Evolutionary conservation across 2,329 filamentous ascomycete species (phyloP).

Genomic region (Sporothrix euskadiensis): DNA sequence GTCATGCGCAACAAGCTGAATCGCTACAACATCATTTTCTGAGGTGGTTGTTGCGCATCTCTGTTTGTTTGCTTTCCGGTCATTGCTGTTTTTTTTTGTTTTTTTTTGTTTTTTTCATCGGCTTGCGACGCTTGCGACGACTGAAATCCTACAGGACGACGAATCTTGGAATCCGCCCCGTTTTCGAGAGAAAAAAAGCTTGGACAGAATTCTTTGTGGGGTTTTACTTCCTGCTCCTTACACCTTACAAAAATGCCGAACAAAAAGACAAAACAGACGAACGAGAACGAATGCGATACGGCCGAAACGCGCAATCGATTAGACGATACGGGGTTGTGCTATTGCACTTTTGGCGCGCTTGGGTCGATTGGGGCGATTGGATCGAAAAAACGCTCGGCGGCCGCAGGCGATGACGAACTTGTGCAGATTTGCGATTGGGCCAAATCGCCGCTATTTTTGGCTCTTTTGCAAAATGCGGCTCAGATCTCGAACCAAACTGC

Average conservation of each 20-base stretch:
- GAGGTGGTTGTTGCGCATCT: not conserved
- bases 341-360: not conserved
- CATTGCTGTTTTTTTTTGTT: not conserved
- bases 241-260: too few relatives aligned
- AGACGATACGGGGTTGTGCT: not conserved
- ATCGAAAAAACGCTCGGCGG: not conserved
- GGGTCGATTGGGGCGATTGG: not conserved
- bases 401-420: not conserved
- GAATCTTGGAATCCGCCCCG: not conserved
- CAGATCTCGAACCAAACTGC: not conserved
- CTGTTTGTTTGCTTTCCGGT: not conserved
- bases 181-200: not conserved
- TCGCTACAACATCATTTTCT: conserved; percentile 24
- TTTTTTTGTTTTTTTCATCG: too few relatives aligned
- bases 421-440: not conserved
- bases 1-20: conserved; percentile 30
- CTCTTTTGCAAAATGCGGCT: not conserved
- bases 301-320: not conserved
- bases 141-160: not conserved
- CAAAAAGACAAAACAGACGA: not conserved
- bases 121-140: not conserved
- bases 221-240: too few relatives aligned
- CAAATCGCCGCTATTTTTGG: not conserved
- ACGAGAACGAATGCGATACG: conserved; percentile 2
- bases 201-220: too few relatives aligned